Base-by-base conservation (phyloP, 2,329 filamentous ascomycete species). In the Penicillium decumbens region DNA sequence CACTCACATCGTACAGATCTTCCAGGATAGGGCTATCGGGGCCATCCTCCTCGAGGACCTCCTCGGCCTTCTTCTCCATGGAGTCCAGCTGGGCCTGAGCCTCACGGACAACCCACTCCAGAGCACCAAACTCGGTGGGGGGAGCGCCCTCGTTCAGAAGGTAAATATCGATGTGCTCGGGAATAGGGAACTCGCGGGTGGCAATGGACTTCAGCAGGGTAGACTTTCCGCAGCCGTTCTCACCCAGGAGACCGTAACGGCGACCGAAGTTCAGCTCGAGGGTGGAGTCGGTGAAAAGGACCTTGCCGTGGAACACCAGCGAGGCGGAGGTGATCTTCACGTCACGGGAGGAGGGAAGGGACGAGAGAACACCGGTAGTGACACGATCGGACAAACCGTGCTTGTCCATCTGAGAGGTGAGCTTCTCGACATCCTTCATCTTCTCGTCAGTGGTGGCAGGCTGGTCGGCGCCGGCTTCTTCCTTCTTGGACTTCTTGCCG, bases 191-290 rank as follows among this genome's bases (percentile, higher is more conserved):
- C 75, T 98, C 95, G 76, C 93, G 88, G 67, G 84, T 85, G 64
- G 87, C 86, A 70, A 98, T 95, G 60, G 93, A 83, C 79, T 96
- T 97, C 69, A 98, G 82, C 29, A 98, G 76, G n/a, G 93, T 98
- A 58, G 88, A 95, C 81, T 98, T 98, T 72, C 93, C 93, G 75
- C 93, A 98, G 60, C 93, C 93, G 86, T 98, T 98, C 82, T 98
- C 93, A 67, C 93, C 93, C 58, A 98, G 78, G 50, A 98, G 80
- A 72, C 93, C 93, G 71, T 98, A 98, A 66, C 93, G 84, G 65
- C 91, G 88, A 60, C 88, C 90, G 71, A 89, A 93, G 71, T 88
- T 92, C 66, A 98, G 81, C 75, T 98, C 95, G 72, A 98, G 80
- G 43, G 85, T 95, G 57, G 88, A 88, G 75, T 98, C 93, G 69